Evolutionary conservation across 306 rosid species (phyloP), one percentile per base, ranked within the genome.

Genomic region (Canavalia ensiformis): DNA sequence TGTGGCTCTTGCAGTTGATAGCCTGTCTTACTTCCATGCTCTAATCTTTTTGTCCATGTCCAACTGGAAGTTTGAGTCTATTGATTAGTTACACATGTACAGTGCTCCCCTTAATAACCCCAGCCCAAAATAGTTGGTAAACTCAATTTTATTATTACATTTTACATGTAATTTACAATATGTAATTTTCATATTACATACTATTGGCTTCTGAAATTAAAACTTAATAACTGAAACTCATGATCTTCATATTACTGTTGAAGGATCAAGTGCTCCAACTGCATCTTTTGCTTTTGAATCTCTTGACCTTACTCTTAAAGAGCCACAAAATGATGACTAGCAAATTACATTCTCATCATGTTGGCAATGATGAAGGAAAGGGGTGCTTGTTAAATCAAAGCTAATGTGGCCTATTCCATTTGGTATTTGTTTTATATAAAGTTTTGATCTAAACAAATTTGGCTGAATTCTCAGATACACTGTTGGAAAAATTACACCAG

Each of bases 401-500:
- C 55, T 73, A 55, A 72, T 4, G 30, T 56, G 51, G 33, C 12
- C 65, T 47, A 31, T 80, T 73, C 46, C 13, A 67, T 46, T 50
- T 52, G 34, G 80, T 57, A 67, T 79, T 69, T 12, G 69, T 55
- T 79, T 44, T 57, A 55, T 52, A 4, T 51, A 45, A 50, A 65
- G 42, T 41, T 50, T 49, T 37, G 33, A 65, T 45, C 83, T 87
- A 57, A 87, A 63, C 37, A 72, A 72, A 59, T 78, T 64, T 77
- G 79, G 71, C 72, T 82, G 76, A 89, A 84, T 88, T 88, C 73
- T 81, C 92, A 96, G 99, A 89, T 96, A 93, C 62, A 91, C 99
- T 31, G 99, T 96, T 77, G 99, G 99, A 63, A 96, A 96, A 89
- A 92, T 96, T 58, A 96, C 98, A 8, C 99, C 99, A 41, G 92